Base-by-base conservation (phyloP, 495 filamentous ascomycete species). In the Thozetella sp. region DNA sequence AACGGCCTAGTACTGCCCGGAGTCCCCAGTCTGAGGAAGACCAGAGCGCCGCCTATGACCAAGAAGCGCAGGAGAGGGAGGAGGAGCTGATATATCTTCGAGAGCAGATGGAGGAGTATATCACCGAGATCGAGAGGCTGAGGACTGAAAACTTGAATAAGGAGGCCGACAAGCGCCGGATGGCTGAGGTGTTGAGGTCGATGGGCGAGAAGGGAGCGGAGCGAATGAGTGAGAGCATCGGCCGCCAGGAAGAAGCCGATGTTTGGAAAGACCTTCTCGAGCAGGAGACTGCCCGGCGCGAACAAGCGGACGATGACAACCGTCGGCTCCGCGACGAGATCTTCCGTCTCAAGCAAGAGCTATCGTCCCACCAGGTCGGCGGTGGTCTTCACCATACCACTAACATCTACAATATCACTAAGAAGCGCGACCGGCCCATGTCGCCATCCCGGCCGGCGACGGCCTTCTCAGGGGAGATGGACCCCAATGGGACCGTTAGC, bases 211-310 rank as follows among this genome's bases (percentile, higher is more conserved):
- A 81, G 26, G 80, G 82, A 11, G 76, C 81, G 4, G 81, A 83
- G 22, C 65, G 76, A 26, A 63, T 74, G 10, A 88, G 86, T 23
- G 88, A 87, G 27, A 86, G 87, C 68, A 74, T 90, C 2, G 90
- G 90, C 3, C 84, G 90, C 26, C 86, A 93, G 66, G 95, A 97
- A 72, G 92, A 96, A 63, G 86, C 93, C 58, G 90, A 93, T 53
- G 93, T 97, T 75, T 96, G 90, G 88, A 95, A 94, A 69, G 94
- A 99, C 67, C 86, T 97, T 64, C 82, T 97, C n/a, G 92, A 97
- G 64, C 90, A 93, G 50, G 95, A 98, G 71, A 94, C 91, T 4
- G 86, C 91, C 1, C 85, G 93, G 55, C 86, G 95, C 40, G 95
- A 97, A 72, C 92, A 97, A 71, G 85, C 90, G 20, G 93, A 97